These are phyloP conservation scores for Penicillium thymicola DNA, from an alignment of 2,329 filamentous ascomycete species.

Conservation along the genomic window DNA sequence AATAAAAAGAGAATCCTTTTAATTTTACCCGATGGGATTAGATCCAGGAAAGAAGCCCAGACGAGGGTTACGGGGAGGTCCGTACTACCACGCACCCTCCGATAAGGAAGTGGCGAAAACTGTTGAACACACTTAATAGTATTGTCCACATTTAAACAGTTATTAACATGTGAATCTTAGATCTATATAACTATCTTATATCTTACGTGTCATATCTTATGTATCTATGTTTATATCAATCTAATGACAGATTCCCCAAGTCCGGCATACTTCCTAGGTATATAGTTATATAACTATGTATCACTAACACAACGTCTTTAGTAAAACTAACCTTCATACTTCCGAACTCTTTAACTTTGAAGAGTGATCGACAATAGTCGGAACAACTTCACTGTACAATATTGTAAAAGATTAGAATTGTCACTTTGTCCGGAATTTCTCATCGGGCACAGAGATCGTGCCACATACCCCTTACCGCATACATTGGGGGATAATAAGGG, in stretches of 20 bases:
- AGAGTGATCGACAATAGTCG: background rate
- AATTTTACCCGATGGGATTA: background rate
- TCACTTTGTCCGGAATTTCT: background rate
- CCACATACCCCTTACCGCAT: background rate
- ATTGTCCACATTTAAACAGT: background rate
- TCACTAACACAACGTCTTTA: too few relatives aligned
- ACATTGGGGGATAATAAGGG: background rate
- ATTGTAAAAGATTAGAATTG: background rate
- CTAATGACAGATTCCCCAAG: background rate
- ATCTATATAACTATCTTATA: background rate
- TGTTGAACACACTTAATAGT: background rate
- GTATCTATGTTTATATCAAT: background rate
- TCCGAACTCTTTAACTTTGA: background rate
- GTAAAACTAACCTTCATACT: background rate
- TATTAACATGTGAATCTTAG: background rate
- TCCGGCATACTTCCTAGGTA: background rate
- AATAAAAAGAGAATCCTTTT: background rate
- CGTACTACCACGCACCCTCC: background rate
- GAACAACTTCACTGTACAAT: background rate
- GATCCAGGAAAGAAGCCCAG: background rate
- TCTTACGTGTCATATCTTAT: background rate
- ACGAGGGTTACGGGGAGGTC: background rate
- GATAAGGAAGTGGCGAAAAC: slow-evolving; percentile 1
- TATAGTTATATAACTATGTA: too few relatives aligned
- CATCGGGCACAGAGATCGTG: background rate